Evolutionary conservation across 768 basidiomycete genomes (phyloP), one percentile per base, ranked within the genome.

Genomic region (Amanita subjunquillea): DNA sequence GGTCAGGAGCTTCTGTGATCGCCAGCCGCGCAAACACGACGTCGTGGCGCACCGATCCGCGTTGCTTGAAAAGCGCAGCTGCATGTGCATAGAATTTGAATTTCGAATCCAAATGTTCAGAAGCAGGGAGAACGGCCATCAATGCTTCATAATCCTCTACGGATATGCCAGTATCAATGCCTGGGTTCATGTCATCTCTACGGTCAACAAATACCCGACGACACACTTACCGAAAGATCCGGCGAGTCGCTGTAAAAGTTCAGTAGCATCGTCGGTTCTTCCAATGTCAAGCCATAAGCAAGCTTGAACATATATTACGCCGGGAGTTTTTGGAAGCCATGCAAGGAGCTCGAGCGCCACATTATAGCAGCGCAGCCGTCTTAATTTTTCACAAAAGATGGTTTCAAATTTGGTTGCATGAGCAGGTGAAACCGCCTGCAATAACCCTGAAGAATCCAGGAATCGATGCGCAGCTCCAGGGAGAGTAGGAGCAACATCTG

Each of bases 281-380:
- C 86, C 83, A 30, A 79, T 67, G 56, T 79, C 74, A 42, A 91
- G 65, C 72, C 77, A 79, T 6, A 91, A 69, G 56, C 82, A 73
- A 4, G 83, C 82, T 37, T 78, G 75, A 37, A 94, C 78, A 64
- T 90, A 95, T 29, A 76, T 75, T 46, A 82, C 80, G 3, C 79
- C 87, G 25, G 91, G 80, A 13, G 86, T 85, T 44, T 83, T 71
- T 9, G 92, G 91, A 25, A 93, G 75, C 80, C 87, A 87, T 22
- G 80, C 79, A 43, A 90, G 67, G 51, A 88, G 70, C 55, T 86
- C 83, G 47, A 76, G 67, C 1, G 87, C 74, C 34, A 78, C 71
- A 54, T 78, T 73, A 53, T 74, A 70, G 59, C 85, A 83, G 13
- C 83, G 85, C 49, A 87, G 68, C 2, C 69, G 63, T 36, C 87